Conservation (phyloP, 2,329 filamentous ascomycete species). For the Aspergillus bombycis region DNA sequence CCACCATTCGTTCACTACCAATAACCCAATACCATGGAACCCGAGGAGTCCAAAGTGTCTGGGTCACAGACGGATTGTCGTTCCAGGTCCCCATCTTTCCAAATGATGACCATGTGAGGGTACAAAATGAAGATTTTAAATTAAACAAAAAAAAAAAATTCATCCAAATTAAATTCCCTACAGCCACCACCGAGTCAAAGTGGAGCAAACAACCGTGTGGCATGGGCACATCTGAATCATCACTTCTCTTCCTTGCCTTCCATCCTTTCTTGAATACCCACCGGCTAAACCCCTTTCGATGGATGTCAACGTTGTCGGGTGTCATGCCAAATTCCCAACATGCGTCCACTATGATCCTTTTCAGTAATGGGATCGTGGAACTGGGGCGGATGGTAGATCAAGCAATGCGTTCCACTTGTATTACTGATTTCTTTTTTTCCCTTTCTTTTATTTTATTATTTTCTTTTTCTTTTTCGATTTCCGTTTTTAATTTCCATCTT, state of each 20-base stretch:
- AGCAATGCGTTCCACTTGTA: constrained; percentile 22
- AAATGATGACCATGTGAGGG: not conserved
- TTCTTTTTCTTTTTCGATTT: constrained; percentile 9
- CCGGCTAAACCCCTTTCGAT: constrained; percentile 32
- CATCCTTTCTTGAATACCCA: constrained; percentile 19
- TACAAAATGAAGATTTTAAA: not conserved
- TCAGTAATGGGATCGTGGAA: constrained; percentile 36
- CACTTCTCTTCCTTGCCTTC: constrained; percentile 15
- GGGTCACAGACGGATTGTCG: constrained; percentile 14
- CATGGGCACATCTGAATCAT: constrained; percentile 25
- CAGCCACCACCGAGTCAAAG: constrained; percentile 2
- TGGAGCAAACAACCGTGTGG: constrained; percentile 20
- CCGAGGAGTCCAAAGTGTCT: constrained; percentile 10
- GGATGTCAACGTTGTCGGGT: constrained; percentile 40
- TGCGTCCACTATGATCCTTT: constrained; percentile 20
- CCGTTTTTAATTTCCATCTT: constrained; percentile 2
- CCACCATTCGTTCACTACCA: constrained; percentile 1
- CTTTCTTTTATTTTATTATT: constrained; percentile 14
- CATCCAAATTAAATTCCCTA: not conserved
- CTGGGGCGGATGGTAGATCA: constrained; percentile 40
- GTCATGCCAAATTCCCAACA: constrained; percentile 39
- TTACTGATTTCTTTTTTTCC: not conserved
- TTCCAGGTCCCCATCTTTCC: not conserved
- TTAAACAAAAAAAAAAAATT: not conserved
- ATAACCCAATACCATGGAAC: constrained; percentile 8